Conservation (phyloP, 352 stramenopile species). For the Ophiocytium majus region DNA sequence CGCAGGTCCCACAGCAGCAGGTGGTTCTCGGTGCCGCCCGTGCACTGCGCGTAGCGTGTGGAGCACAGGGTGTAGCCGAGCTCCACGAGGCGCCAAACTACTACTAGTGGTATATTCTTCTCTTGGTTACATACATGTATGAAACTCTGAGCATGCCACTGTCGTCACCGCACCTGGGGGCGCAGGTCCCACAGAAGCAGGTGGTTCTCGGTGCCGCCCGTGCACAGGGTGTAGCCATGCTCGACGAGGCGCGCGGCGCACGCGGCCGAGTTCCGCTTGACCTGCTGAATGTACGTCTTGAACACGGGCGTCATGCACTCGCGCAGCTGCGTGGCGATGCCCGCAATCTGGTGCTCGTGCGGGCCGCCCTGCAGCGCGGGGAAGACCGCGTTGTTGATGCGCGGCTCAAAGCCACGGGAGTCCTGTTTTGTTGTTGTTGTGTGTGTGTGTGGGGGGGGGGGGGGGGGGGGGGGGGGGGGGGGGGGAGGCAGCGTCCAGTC, state of each 20-base stretch:
- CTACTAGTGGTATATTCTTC: too few relatives aligned
- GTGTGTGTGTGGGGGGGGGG: too few relatives aligned
- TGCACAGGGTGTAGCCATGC: conserved; percentile 91
- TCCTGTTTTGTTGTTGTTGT: too few relatives aligned
- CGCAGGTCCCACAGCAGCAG: conserved; percentile 84
- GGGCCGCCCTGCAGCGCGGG: conserved; percentile 93
- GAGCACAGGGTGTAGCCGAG: conserved; percentile 92
- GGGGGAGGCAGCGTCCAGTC: too few relatives aligned
- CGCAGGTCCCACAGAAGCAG: conserved; percentile 84
- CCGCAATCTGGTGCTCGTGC: conserved; percentile 97
- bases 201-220: conserved; percentile 98
- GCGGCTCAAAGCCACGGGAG: conserved; percentile 74
- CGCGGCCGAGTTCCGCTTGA: conserved; percentile 90
- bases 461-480: too few relatives aligned
- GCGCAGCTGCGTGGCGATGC: conserved; percentile 95
- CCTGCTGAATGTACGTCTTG: conserved; percentile 63
- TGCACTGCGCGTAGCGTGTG: too few relatives aligned
- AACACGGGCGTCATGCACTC: conserved; percentile 93
- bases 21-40: conserved; percentile 98
- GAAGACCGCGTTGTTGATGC: conserved; percentile 98
- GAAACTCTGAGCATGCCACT: too few relatives aligned
- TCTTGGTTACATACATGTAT: too few relatives aligned
- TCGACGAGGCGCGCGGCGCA: conserved; percentile 80
- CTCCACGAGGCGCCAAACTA: conserved; percentile 73
- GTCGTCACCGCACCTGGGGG: conserved; percentile 1